Conservation (phyloP, 352 stramenopile species). For the Phytophthora sp. region DNA sequence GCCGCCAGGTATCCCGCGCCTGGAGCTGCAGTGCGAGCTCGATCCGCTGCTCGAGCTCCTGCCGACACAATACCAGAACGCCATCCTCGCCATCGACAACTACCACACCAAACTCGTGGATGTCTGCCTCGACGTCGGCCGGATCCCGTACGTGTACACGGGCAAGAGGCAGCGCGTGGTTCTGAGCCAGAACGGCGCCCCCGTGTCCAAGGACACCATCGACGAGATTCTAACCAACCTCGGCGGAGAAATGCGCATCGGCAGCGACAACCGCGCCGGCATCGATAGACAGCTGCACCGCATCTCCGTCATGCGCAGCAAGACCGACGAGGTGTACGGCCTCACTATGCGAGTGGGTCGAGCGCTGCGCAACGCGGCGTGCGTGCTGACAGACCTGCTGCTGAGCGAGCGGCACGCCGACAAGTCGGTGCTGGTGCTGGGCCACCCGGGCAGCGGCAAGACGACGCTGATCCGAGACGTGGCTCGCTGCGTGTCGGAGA, state of each 20-base stretch:
- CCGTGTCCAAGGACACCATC: conserved; percentile 56
- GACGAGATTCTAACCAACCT: conserved; percentile 53
- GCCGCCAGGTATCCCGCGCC: no score
- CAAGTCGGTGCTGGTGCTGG: conserved; percentile 74
- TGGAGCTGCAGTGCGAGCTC: conserved; percentile 42
- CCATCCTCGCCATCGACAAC: conserved; percentile 25
- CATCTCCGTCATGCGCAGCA: no score
- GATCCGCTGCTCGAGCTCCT: conserved; percentile 42
- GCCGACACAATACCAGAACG: conserved; percentile 24
- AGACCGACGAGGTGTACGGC: no score
- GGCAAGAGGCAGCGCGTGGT: conserved; percentile 33
- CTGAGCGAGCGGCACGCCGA: conserved; percentile 36
- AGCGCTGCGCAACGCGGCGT: conserved; percentile 60
- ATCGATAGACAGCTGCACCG: no score
- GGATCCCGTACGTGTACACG: conserved; percentile 37
- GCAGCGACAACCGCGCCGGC: conserved; percentile 83
- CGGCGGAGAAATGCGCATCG: conserved; percentile 57
- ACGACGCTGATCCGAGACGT: conserved; percentile 88
- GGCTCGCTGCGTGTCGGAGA: conserved; percentile 61
- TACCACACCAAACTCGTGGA: conserved; percentile 39
- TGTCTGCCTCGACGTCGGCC: conserved; percentile 44
- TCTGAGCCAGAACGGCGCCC: conserved; percentile 18
- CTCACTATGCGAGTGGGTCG: conserved; percentile 80
- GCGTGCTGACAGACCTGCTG: conserved; percentile 69
- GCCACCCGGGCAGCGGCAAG: conserved; percentile 75